Base-by-base conservation (phyloP, 805 yeast species). In the Dipodascus geniculatus region DNA sequence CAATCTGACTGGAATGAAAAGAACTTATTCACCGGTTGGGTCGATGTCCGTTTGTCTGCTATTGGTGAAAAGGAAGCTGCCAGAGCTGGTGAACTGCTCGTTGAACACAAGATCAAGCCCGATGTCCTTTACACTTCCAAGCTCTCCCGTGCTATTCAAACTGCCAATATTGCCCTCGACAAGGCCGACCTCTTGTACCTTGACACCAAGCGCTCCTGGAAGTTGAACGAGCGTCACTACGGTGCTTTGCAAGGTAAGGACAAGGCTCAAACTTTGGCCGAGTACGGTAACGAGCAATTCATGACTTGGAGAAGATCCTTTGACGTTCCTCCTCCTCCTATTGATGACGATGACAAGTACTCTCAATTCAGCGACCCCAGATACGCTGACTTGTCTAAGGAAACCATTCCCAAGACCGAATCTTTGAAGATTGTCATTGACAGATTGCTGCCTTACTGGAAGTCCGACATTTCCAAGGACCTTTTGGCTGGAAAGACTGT, bases 11-110 rank as follows among this genome's bases (percentile, higher is more conserved):
- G 98, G 98, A 90, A 90, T 75, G 96, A 88, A 74, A 87, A 88
- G 79, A 91, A 90, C 81, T 79, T 90, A 64, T 90, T 90, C 85
- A 90, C 97, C 72, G 98, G 98, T 69, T 90, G 98, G 98, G 97
- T 91, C 59, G 98, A 90, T 73, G 95, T 88, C 63, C 76, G 80
- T 67, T 80, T 90, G 71, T 82, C 91, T 53, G 89, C 78, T 58
- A 73, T 79, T 63, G 98, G 98, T 74, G 81, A 78, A 70, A 78
- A 83, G 70, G 98, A 90, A 78, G 98, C 98, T 64, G 77, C 76
- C 63, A 83, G 86, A 71, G 98, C 97, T 61, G 98, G 97, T 74
- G 88, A 82, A 71, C 77, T 91, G 70, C 78, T 90, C 70, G 85
- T 83, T 73, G 95, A 88, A 72, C 82, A 91, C 58, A 87, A 86